Percentiles rank a stretch among this genome's conserved stretches.
These are phyloP conservation scores for Dothistroma pini DNA, from an alignment of 2,329 filamentous ascomycete species.

Conservation along the genomic window DNA sequence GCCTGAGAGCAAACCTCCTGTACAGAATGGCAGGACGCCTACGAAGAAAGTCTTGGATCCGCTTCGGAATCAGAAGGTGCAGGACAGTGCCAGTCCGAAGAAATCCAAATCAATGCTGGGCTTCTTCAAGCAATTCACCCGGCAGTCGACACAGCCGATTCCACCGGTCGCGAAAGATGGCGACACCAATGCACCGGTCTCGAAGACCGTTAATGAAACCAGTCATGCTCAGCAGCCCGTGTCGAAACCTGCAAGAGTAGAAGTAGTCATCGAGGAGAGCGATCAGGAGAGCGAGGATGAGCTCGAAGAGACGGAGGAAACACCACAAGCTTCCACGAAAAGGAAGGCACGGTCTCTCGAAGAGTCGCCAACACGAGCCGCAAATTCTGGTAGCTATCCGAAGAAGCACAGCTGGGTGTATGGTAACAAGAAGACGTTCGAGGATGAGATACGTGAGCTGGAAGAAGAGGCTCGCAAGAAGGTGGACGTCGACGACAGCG, in stretches of 20 bases:
- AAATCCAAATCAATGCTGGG: slow-evolving; percentile 14
- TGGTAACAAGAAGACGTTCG: slow-evolving; percentile 31
- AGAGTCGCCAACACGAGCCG: neutral
- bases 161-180: neutral
- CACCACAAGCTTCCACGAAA: neutral
- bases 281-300: slow-evolving; percentile 3
- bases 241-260: neutral
- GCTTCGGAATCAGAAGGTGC: slow-evolving; percentile 15
- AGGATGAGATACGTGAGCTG: slow-evolving; percentile 33
- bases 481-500: slow-evolving; percentile 21
- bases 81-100: slow-evolving; percentile 3
- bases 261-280: neutral
- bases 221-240: neutral
- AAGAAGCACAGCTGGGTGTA: slow-evolving; percentile 6
- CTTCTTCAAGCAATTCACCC: slow-evolving; percentile 31
- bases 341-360: neutral
- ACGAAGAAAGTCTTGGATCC: slow-evolving; percentile 21
- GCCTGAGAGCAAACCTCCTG: neutral
- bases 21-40: neutral
- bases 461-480: slow-evolving; percentile 25
- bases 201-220: neutral
- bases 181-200: neutral
- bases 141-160: neutral
- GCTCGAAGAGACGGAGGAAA: neutral
- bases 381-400: neutral